These are phyloP conservation scores for Scorias spongiosa DNA, from an alignment of 2,329 filamentous ascomycete species.

Conservation along the genomic window DNA sequence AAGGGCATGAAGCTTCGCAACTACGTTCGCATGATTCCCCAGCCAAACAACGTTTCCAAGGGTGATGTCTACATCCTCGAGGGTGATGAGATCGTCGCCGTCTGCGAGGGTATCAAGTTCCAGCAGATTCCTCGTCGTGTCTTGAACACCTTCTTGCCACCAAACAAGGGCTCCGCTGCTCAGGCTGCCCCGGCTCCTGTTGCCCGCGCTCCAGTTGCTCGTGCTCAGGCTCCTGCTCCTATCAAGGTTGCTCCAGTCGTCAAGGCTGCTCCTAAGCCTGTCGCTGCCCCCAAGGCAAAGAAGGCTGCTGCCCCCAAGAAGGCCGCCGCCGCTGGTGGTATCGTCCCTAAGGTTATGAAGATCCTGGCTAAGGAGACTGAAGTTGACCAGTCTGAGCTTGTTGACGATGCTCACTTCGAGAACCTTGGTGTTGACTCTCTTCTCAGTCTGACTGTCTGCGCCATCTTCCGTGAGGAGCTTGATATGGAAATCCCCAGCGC, in stretches of 20 bases:
- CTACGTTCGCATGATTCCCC: constrained; percentile 47
- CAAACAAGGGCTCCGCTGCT: constrained; percentile 28
- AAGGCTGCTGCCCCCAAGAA: constrained; percentile 39
- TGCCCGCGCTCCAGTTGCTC: constrained; percentile 21
- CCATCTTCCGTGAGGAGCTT: constrained; percentile 46
- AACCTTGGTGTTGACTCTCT: constrained; percentile 48
- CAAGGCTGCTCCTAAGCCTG: constrained; percentile 6
- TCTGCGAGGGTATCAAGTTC: constrained; percentile 50
- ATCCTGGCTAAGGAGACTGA: constrained; percentile 54
- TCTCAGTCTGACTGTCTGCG: constrained; percentile 45
- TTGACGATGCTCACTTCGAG: constrained; percentile 45
- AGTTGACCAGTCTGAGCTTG: constrained; percentile 41
- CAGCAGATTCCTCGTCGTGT: constrained; percentile 50
- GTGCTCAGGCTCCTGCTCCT: constrained; percentile 21
- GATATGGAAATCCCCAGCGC: constrained; percentile 43
- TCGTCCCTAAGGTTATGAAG: constrained; percentile 41
- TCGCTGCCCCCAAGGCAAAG: constrained; percentile 16
- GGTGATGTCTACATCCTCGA: constrained; percentile 48
- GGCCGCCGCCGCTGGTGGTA: constrained; percentile 30
- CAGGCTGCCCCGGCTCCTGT: constrained; percentile 22
- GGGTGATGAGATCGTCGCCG: constrained; percentile 41
- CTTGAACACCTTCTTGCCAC: constrained; percentile 52
- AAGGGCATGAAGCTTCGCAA: constrained; percentile 39
- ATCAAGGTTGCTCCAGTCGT: constrained; percentile 12
- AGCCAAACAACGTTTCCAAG: constrained; percentile 38